Evolutionary conservation across 768 basidiomycete genomes (phyloP).

Genomic region (Goffeauzyma gilvescens): DNA sequence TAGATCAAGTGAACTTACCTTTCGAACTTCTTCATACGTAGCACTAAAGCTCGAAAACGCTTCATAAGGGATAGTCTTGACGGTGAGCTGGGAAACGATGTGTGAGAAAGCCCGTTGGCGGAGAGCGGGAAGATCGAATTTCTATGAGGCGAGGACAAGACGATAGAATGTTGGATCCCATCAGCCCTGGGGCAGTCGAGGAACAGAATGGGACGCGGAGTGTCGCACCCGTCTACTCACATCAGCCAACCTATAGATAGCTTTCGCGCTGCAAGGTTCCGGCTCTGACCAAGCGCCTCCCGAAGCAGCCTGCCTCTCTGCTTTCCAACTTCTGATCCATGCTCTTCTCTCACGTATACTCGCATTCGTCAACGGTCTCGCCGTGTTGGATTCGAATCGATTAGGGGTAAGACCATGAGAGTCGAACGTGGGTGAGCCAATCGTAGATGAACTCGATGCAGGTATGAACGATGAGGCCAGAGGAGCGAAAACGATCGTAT

Average conservation of each 20-base stretch:
- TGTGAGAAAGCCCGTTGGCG: conserved; percentile 63
- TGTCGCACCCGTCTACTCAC: conserved; percentile 38
- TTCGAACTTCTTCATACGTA: conserved; percentile 59
- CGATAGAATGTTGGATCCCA: no score
- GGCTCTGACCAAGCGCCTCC: conserved; percentile 32
- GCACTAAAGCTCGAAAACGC: conserved; percentile 71
- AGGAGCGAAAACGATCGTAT: conserved; percentile 64
- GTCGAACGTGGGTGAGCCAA: conserved; percentile 10
- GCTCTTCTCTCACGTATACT: conserved; percentile 37
- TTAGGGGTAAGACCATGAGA: conserved; percentile 8
- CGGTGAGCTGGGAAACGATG: conserved; percentile 54
- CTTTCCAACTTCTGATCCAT: conserved; percentile 58
- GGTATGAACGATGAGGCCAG: conserved; percentile 44
- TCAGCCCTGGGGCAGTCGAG: no score
- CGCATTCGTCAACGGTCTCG: background rate
- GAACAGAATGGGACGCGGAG: background rate
- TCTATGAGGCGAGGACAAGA: conserved; percentile 35
- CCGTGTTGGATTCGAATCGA: conserved; percentile 3
- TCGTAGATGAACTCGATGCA: conserved; percentile 18
- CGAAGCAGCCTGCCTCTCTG: conserved; percentile 16
- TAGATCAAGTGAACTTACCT: conserved; percentile 34
- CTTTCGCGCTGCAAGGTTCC: conserved; percentile 63
- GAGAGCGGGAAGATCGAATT: conserved; percentile 49
- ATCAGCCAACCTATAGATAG: conserved; percentile 64
- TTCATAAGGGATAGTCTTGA: conserved; percentile 66